These are phyloP conservation scores for Jatropha multifida DNA, from an alignment of 441 rosid genomes.

Conservation along the genomic window DNA sequence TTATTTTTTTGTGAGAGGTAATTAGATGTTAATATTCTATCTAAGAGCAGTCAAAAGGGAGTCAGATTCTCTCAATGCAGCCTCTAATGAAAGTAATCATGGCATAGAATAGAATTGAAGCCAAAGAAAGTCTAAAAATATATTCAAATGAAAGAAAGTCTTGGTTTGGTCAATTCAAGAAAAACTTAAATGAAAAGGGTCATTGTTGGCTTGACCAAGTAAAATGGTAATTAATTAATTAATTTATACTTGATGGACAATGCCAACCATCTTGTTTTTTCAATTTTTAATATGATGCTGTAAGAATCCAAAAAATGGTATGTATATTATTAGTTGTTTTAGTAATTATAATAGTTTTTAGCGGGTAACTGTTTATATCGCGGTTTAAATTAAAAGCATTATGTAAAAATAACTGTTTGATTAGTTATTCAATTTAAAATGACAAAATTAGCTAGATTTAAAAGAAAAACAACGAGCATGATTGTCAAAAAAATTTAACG, in stretches of 20 bases:
- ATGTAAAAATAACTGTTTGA: too few species aligned
- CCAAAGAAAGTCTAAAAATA: not conserved
- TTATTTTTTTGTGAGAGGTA: too few species aligned
- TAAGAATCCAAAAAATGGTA: slow-evolving; percentile 42
- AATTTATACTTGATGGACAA: slow-evolving; percentile 5
- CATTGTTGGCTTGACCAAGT: slow-evolving; percentile 25
- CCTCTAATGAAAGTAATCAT: slow-evolving; percentile 30
- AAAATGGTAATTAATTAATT: slow-evolving; percentile 19
- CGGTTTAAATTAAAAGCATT: too few species aligned
- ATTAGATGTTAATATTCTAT: too few species aligned
- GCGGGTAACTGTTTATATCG: too few species aligned
- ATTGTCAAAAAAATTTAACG: too few species aligned
- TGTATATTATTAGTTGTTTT: slow-evolving; percentile 12
- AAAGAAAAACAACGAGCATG: too few species aligned
- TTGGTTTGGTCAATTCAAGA: slow-evolving; percentile 37
- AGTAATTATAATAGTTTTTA: too few species aligned
- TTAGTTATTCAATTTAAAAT: too few species aligned
- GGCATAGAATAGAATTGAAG: slow-evolving; percentile 23
- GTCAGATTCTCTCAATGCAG: slow-evolving; percentile 33
- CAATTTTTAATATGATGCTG: slow-evolving; percentile 17
- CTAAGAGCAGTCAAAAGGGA: slow-evolving; percentile 25
- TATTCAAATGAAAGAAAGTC: not conserved
- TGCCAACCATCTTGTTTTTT: too few species aligned
- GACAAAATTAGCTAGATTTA: too few species aligned
- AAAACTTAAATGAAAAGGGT: slow-evolving; percentile 12